Base-by-base conservation (phyloP, 257 asterid species). In the Petrea volubilis region DNA sequence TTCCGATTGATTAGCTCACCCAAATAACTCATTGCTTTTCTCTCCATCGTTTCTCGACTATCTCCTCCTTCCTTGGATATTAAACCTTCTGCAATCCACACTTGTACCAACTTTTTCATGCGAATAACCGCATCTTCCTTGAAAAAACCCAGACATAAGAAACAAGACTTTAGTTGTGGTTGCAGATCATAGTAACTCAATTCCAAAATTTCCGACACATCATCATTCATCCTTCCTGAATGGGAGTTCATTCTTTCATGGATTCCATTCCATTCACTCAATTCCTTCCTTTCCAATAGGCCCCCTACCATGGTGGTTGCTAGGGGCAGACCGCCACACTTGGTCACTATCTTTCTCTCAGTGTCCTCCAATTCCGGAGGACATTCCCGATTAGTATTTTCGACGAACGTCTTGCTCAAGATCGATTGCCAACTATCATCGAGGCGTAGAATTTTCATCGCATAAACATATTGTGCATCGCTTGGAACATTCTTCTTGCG, bases 341-440 rank as follows among this genome's bases (percentile, higher is more conserved):
- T 60, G 49, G 12, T 15, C 47, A 81, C 12, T 20, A 81, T 77
- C 60, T 66, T 17, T 33, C 43, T 41, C 0, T 67, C 83, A 14
- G 67, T 36, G 1, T 3, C 46, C 55, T 67, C 43, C 71, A 81
- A 66, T 6, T 74, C 67, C 0, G 21, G 20, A 2, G 75, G 81
- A 27, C 52, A 66, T 29, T 49, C 6, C 8, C 43, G 40, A 28
- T 34, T n/a, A n/a, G n/a, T n/a, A n/a, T n/a, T n/a, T n/a, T n/a
- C 68, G 1, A 7, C 7, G 12, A 43, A 33, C 53, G 71, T 71
- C 25, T 9, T 77, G 43, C 56, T 68, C 43, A 71, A 2, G 7
- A 81, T 67, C 65, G 78, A 33, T 25, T 62, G 9, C 79, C 81
- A 78, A 24, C 83, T 81, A 24, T 74, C 21, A 3, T 60, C 55